Evolutionary conservation across 2,329 filamentous ascomycete genomes (phyloP), one percentile per base, ranked within the genome.

Genomic region (Arachnomyces sp.): DNA sequence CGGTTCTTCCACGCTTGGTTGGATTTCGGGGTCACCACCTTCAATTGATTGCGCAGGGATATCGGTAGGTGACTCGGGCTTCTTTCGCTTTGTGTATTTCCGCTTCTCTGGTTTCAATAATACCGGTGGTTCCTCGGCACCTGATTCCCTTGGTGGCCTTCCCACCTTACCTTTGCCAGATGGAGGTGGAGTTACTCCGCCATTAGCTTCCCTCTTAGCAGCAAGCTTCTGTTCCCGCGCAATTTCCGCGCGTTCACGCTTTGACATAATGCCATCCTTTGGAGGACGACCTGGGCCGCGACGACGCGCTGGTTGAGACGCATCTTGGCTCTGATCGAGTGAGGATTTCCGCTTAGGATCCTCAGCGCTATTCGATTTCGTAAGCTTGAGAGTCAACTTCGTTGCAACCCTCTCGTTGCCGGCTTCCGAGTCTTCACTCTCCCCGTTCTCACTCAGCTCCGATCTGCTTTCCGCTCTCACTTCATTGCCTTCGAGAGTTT

Each of bases 251-350:
- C 71, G 64, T 54, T 81, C 77, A 36, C 78, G 71, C 52, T 80
- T 81, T 3, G 77, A 81, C 69, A 81, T 77, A 52, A 81, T 71
- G 14, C 78, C 78, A 52, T 81, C 77, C 61, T 81, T 81, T 7
- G 78, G 78, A 32, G 78, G 78, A 36, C 78, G 67, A 38, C 78
- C 78, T 39, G 78, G 78, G 33, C 78, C 78, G 34, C 67, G 60
- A 34, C 63, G 63, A 34, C 60, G 58, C 4, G 51, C 49, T 7
- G 69, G 65, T 38, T 63, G 63, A 32, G 59, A 57, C 49, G 62
- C 63, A 47, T 32, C 54, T 37, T 32, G 55, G 40, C 38, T 56
- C 51, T 15, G 52, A 42, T 28, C 51, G 28, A 38, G 58, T 52
- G 11, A 51, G 20, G 8, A 16, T 34, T 42, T 44, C 25, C 31